A percentile compares a stretch with the other conserved stretches of the same genome.
phyloP scores from a whole-genome alignment of 1,284 basidiomycete species.

The Coniophora puteana region DNA sequence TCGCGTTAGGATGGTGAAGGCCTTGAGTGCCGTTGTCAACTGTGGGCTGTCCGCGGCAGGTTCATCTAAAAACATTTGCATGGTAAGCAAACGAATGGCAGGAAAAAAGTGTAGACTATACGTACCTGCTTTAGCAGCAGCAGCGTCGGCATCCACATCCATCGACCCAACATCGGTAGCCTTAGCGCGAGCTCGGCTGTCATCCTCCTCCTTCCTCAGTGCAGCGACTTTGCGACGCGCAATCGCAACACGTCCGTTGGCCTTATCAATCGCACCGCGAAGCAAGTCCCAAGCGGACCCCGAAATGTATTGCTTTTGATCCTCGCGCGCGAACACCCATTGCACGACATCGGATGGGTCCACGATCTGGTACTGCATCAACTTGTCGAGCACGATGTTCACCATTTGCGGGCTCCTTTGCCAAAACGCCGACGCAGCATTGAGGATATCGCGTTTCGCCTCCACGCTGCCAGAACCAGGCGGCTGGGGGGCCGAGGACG shows the following conservation, averaged over 20 bases:
- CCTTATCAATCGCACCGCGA: conserved; percentile 80
- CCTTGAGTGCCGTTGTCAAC: conserved; percentile 65
- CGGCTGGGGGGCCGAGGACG: too few species aligned
- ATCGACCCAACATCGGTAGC: conserved; percentile 50
- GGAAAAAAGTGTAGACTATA: conserved; percentile 2
- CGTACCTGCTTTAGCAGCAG: conserved; percentile 32
- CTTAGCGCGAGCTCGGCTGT: conserved; percentile 69
- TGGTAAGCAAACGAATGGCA: neutral
- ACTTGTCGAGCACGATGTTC: conserved; percentile 91
- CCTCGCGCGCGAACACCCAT: conserved; percentile 79
- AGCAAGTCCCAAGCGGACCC: conserved; percentile 69
- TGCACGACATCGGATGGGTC: conserved; percentile 89
- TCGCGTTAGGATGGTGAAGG: conserved; percentile 63
- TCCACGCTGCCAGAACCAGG: conserved; percentile 45
- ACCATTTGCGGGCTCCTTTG: conserved; percentile 79
- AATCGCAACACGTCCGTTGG: conserved; percentile 79
- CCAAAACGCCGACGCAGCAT: conserved; percentile 78
- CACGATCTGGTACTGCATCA: conserved; percentile 97
- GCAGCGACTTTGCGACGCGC: conserved; percentile 69
- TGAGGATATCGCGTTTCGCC: conserved; percentile 70
- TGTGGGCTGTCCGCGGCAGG: conserved; percentile 58
- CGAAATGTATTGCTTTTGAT: too few species aligned
- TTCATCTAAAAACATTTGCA: conserved; percentile 36
- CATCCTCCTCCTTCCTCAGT: conserved; percentile 84
- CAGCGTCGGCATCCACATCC: conserved; percentile 71